These are phyloP conservation scores for Rhododendron mucronatum DNA, from an alignment of 148 eudicot genomes.

Conservation along the genomic window DNA sequence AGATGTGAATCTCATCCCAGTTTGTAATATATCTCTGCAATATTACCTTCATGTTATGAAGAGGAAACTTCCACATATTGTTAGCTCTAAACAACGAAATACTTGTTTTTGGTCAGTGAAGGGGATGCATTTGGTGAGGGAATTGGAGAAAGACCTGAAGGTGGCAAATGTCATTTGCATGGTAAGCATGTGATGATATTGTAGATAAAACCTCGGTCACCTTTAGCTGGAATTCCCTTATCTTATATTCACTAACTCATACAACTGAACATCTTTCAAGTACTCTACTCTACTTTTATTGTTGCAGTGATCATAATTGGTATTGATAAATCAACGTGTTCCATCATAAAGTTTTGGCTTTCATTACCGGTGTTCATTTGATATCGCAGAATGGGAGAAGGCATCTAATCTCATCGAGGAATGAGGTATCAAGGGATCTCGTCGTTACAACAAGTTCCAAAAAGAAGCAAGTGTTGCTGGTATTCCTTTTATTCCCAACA, in stretches of 20 bases:
- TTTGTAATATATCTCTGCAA: background rate
- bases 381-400: constrained; percentile 83
- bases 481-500: constrained; percentile 21
- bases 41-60: background rate
- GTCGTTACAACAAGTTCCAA: constrained; percentile 78
- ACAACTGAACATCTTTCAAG: background rate
- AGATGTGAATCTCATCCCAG: background rate
- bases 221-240: background rate
- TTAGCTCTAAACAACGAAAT: constrained; percentile 11
- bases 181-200: constrained; percentile 47
- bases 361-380: constrained; percentile 12
- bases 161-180: constrained; percentile 94
- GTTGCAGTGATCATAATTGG: background rate
- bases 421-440: constrained; percentile 97
- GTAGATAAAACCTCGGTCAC: background rate
- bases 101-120: constrained; percentile 49
- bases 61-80: background rate
- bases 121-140: constrained; percentile 96
- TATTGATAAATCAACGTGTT: background rate
- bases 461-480: constrained; percentile 90
- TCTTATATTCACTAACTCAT: background rate
- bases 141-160: constrained; percentile 91
- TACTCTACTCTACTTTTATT: background rate
- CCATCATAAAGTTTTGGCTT: background rate
- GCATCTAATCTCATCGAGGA: constrained; percentile 81